These are phyloP conservation scores for Biscogniauxia mediterranea DNA, from an alignment of 2,329 filamentous ascomycete species.

Conservation along the genomic window DNA sequence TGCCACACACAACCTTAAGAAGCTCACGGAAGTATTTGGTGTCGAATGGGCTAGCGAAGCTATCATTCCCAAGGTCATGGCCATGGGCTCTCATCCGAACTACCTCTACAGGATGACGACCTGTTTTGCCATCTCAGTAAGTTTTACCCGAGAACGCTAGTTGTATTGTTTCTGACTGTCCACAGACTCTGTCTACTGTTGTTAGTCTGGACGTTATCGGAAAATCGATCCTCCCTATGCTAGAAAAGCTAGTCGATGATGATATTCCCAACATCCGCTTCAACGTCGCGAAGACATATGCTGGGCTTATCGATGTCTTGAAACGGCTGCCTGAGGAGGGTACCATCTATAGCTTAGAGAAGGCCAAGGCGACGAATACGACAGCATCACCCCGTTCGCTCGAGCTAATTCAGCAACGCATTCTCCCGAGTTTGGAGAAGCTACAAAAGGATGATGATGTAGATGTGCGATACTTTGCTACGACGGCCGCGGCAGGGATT, in stretches of 20 bases:
- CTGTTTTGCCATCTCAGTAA: constrained; percentile 97
- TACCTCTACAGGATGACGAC: constrained; percentile 99
- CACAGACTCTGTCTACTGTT: constrained; percentile 85
- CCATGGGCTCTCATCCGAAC: constrained; percentile 97
- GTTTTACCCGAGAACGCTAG: constrained; percentile 35
- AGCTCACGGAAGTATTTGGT: constrained; percentile 96
- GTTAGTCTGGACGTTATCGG: constrained; percentile 92
- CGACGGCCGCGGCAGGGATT: constrained; percentile 71
- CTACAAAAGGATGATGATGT: constrained; percentile 97
- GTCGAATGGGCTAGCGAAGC: constrained; percentile 96
- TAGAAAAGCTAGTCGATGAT: constrained; percentile 89
- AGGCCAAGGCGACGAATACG: constrained; percentile 59
- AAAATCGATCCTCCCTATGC: constrained; percentile 89
- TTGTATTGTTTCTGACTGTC: constrained; percentile 13
- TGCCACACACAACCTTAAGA: constrained; percentile 95
- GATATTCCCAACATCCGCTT: constrained; percentile 99
- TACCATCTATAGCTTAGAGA: constrained; percentile 81
- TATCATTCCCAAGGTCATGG: constrained; percentile 98
- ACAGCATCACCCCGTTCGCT: constrained; percentile 69
- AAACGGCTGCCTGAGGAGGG: constrained; percentile 86
- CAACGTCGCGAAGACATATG: constrained; percentile 98
- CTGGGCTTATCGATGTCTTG: constrained; percentile 84
- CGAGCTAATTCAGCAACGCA: constrained; percentile 80
- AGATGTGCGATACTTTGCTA: constrained; percentile 96
- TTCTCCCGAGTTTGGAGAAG: constrained; percentile 89